Percentiles rank a stretch among this genome's conserved stretches.
phyloP scores from a whole-genome alignment of 257 asterid species.

The Apocynum venetum region DNA sequence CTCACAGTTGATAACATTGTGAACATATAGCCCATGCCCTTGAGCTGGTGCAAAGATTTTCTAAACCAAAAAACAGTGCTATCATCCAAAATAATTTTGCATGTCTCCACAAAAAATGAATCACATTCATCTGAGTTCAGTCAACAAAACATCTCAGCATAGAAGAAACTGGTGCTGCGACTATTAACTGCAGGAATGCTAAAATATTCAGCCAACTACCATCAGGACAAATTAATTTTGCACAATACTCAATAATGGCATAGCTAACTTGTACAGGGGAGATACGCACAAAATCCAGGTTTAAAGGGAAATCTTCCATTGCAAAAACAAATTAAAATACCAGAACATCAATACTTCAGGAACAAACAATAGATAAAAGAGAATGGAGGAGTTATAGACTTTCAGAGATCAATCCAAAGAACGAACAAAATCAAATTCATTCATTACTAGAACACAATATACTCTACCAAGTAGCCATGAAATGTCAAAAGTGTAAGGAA shows the following conservation, averaged over 20 bases:
- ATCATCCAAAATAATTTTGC: not conserved
- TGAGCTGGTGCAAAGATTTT: not conserved
- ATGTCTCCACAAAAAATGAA: not conserved
- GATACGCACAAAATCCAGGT: not conserved
- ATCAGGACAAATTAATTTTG: not conserved
- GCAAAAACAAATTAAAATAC: not conserved
- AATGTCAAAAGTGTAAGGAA: not conserved
- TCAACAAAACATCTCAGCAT: not conserved
- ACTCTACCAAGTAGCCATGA: not conserved
- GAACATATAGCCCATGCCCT: not conserved
- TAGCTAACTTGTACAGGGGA: not conserved
- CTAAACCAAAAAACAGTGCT: not conserved
- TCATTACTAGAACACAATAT: not conserved
- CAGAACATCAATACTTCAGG: not conserved
- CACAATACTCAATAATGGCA: not conserved
- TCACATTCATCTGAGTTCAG: not conserved
- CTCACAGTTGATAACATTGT: not conserved
- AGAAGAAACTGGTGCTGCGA: not conserved
- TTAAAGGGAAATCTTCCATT: not conserved
- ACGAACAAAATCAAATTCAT: not conserved
- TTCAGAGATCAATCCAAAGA: not conserved
- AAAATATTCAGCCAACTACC: not conserved
- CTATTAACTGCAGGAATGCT: not conserved
- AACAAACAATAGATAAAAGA: not conserved
- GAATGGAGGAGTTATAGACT: not conserved